Base-by-base conservation (phyloP, 257 asterid species). In the Solanum chiquidenum region DNA sequence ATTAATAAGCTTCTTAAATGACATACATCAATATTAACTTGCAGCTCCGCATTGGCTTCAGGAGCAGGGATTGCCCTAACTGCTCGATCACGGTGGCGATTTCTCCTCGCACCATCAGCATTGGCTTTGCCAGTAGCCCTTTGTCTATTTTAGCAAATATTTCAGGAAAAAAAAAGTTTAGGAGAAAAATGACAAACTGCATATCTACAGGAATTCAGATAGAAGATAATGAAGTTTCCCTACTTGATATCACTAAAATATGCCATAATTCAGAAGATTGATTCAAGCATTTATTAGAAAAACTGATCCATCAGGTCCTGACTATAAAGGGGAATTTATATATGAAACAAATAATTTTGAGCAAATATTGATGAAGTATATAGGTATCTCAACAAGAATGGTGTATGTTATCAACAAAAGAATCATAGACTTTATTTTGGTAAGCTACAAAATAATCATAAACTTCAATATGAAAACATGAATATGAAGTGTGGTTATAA, bases 11-110 rank as follows among this genome's bases (percentile, higher is more conserved):
- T 83, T 33, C 85, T 27, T 46, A 64, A 40, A 66, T 4, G 86
- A 66, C 98, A 52, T 94, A 95, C 98, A 88, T 96, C 98, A 85
- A 96, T 93, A 90, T 95, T 96, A 88, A 91, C 77, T 91, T 95
- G 98, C 89, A 96, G 92, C 93, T 96, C 98, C 27, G 98, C 98
- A 79, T 95, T 96, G 93, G 98, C 98, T 89, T 94, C 98, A 20
- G 96, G 98, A 85, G 95, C 98, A 89, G 97, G 94, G 14, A 92
- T 88, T 52, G 92, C 96, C 90, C 94, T 92, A 72, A 90, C 90
- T 21, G 89, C 91, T 85, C 96, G 91, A 68, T 94, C 96, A 40
- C 98, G 95, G 64, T 91, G 23, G 73, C 98, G 94, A n/a, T 91
- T 83, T 93, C 92, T 95, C 94, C 90, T 93, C 10, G 83, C 91